Evolutionary conservation across 2,329 filamentous ascomycete species (phyloP).

Genomic region (Stenocarpella maydis): DNA sequence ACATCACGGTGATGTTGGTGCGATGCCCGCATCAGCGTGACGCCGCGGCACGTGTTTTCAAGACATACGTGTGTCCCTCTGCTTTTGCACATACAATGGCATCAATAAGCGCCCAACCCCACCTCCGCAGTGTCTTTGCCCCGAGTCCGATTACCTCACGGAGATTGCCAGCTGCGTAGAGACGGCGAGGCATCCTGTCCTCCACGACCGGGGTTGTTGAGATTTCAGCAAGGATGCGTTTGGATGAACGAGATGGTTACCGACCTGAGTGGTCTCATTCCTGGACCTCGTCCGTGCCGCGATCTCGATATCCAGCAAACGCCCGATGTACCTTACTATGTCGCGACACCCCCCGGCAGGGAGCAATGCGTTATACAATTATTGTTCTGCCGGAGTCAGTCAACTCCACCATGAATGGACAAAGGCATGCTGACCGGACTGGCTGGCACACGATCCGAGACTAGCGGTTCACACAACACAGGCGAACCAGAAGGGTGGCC

Average conservation of each 20-base stretch:
- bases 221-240: neutral
- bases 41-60: neutral
- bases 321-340: neutral
- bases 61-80: neutral
- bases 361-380: neutral
- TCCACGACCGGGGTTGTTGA: neutral
- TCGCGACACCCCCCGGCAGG: neutral
- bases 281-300: no score
- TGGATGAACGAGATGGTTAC: neutral
- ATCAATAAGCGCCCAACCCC: neutral
- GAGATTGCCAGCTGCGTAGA: no score
- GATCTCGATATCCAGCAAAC: neutral
- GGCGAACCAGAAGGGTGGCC: neutral
- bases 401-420: neutral
- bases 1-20: neutral
- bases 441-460: no score
- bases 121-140: neutral
- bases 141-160: no score
- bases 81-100: neutral
- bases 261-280: neutral
- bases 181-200: neutral
- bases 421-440: neutral
- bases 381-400: neutral
- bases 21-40: neutral
- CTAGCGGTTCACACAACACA: no score